Base-by-base conservation (phyloP, 768 basidiomycete genomes). In the Lactifluus hygrophoroides region DNA sequence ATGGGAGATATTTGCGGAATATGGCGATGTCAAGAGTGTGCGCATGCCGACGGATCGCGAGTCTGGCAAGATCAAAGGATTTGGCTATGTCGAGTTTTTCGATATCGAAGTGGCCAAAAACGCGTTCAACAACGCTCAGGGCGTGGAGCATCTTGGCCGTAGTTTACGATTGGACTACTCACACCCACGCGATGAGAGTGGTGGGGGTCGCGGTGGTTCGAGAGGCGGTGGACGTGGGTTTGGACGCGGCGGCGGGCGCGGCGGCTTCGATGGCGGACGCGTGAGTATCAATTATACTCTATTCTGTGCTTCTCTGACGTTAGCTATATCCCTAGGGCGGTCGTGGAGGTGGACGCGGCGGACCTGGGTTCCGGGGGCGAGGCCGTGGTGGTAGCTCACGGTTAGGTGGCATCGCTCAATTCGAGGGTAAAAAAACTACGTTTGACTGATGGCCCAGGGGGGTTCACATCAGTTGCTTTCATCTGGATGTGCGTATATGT, bases 31-130 rank as follows among this genome's bases (percentile, higher is more conserved):
- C 61, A 88, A 89, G 75, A 86, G 76, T 67, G 90, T 97, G 40
- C 83, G 94, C 56, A 75, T 99, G 50, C 93, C 94, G 30, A 96
- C 94, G 38, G 94, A 98, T 71, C 79, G 90, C 64, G 96, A 99
- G 50, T 80, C 88, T 7, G 94, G 93, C 28, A 80, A 77, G 61
- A 85, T 90, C 46, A 98, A 97, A 73, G 96, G 96, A 67, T 98
- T 95, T 72, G 96, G 85, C 21, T 98, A 98, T 73, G 89, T 99
- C 68, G 93, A 97, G 72, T 96, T 94, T 72, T 82, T 85, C 64
- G 85, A 86, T 65, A 67, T 91, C 38, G 88, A 85, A 27, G 74
- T 80, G 54, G 90, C 96, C 11, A 86, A 85, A 74, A 85, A 84
- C 69, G 95, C 95, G 3, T 81, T 84, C 60, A 83, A 80, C 65